phyloP scores from a whole-genome alignment of 2,329 filamentous ascomycete species.

The Aspergillus fructus region DNA sequence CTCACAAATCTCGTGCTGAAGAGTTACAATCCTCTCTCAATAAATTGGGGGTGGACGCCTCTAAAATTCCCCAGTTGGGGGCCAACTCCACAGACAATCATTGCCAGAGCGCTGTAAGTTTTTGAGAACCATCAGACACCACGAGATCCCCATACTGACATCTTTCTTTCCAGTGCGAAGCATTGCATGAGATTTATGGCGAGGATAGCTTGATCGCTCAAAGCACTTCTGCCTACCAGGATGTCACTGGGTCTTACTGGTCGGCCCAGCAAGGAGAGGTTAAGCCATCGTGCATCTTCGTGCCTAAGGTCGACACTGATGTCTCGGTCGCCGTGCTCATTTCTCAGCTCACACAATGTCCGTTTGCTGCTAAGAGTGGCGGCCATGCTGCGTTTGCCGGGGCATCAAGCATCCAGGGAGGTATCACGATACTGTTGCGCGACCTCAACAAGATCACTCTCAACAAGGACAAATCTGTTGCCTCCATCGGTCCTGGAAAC shows the following conservation, averaged over 20 bases:
- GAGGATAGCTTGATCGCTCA: constrained; percentile 15
- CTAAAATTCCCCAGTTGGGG: not conserved
- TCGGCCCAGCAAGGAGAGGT: constrained; percentile 37
- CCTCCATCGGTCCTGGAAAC: constrained; percentile 33
- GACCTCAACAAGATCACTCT: constrained; percentile 30
- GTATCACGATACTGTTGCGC: constrained; percentile 35
- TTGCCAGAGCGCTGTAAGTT: not conserved
- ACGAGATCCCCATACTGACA: not conserved
- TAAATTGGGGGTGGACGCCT: not conserved
- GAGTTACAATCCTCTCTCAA: not conserved
- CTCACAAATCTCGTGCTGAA: not conserved
- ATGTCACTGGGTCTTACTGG: constrained; percentile 32
- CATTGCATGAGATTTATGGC: constrained; percentile 16
- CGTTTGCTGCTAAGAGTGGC: constrained; percentile 58
- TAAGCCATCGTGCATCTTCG: constrained; percentile 36
- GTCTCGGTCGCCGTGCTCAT: constrained; percentile 34
- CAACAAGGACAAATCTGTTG: constrained; percentile 28
- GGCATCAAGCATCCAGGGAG: constrained; percentile 50
- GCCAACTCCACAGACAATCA: not conserved
- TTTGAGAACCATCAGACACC: not conserved
- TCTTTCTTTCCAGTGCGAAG: constrained; percentile 11
- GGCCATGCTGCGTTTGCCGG: constrained; percentile 59
- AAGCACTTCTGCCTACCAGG: constrained; percentile 19
- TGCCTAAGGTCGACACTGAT: constrained; percentile 27
- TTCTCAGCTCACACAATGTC: constrained; percentile 31